Evolutionary conservation across 768 basidiomycete genomes (phyloP).

Genomic region (Chlorophyllum brunneum): DNA sequence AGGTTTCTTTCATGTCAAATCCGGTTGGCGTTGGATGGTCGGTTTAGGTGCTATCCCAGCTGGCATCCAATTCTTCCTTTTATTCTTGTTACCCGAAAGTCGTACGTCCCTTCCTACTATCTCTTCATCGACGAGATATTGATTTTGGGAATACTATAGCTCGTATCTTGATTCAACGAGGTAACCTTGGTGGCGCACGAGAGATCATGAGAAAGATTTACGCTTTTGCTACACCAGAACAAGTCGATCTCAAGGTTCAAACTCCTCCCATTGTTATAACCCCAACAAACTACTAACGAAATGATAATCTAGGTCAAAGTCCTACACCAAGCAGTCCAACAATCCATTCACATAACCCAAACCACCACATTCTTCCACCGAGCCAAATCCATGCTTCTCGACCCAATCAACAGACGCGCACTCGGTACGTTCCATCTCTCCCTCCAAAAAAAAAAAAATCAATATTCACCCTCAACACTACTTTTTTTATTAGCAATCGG

Average conservation of each 20-base stretch:
- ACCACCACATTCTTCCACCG: slow-evolving; percentile 60
- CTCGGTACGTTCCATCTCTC: slow-evolving; percentile 45
- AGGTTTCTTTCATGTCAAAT: slow-evolving; percentile 50
- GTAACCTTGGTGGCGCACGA: slow-evolving; percentile 45
- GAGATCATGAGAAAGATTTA: slow-evolving; percentile 67
- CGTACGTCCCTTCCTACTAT: slow-evolving; percentile 44
- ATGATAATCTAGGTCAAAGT: slow-evolving; percentile 42
- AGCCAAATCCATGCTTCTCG: slow-evolving; percentile 46
- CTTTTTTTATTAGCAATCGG: slow-evolving; percentile 71
- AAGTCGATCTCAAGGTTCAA: slow-evolving; percentile 61
- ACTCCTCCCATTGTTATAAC: background rate
- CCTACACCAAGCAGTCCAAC: slow-evolving; percentile 54
- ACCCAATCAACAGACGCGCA: slow-evolving; percentile 63
- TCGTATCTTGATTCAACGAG: slow-evolving; percentile 60
- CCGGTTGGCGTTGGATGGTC: slow-evolving; percentile 85
- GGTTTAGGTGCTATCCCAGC: slow-evolving; percentile 72
- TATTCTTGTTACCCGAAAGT: slow-evolving; percentile 74
- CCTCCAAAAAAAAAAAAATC: background rate
- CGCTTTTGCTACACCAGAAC: slow-evolving; percentile 53
- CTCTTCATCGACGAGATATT: background rate
- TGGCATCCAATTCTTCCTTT: slow-evolving; percentile 52
- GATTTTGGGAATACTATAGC: slow-evolving; percentile 23
- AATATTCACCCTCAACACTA: background rate
- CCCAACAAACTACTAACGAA: too few species aligned
- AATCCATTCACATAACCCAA: slow-evolving; percentile 58